Percentiles rank a stretch among this genome's conserved stretches.
Conservation (phyloP, 73 alveolate genomes). For the Tetrahymena borealis region DNA sequence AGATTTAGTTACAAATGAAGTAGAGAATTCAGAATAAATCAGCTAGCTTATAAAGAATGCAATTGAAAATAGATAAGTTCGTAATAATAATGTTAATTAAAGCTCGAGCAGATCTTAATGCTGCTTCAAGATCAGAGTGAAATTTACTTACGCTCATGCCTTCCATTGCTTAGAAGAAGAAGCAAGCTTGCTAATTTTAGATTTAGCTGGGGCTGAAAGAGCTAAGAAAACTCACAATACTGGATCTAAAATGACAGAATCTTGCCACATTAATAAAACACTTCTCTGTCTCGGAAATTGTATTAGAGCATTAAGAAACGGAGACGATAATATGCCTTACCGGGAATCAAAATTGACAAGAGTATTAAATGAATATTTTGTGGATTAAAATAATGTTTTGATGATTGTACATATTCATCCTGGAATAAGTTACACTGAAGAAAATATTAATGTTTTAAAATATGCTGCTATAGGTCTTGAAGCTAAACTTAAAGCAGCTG, state of each 20-base stretch:
- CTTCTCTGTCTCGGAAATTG: slow-evolving; percentile 62
- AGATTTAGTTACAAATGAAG: slow-evolving; percentile 45
- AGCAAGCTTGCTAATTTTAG: slow-evolving; percentile 48
- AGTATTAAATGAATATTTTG: slow-evolving; percentile 63
- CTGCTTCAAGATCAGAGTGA: slow-evolving; percentile 47
- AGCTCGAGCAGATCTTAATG: slow-evolving; percentile 69
- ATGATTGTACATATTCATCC: slow-evolving; percentile 67
- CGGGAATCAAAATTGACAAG: slow-evolving; percentile 70
- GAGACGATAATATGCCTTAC: slow-evolving; percentile 42
- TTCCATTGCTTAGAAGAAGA: slow-evolving; percentile 37
- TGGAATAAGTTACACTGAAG: slow-evolving; percentile 57
- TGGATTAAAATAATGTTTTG: slow-evolving; percentile 57
- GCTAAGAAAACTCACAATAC: slow-evolving; percentile 58
- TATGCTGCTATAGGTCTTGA: slow-evolving; percentile 40
- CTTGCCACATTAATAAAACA: slow-evolving; percentile 65
- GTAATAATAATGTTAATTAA: slow-evolving; percentile 50
- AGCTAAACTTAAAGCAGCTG: neutral
- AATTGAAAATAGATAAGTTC: slow-evolving; percentile 51
- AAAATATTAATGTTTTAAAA: slow-evolving; percentile 59
- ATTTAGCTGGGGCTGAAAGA: slow-evolving; percentile 67
- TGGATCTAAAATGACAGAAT: slow-evolving; percentile 62
- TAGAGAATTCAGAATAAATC: slow-evolving; percentile 40
- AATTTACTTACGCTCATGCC: slow-evolving; percentile 21
- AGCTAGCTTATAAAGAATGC: slow-evolving; percentile 49
- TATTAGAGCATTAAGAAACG: slow-evolving; percentile 50